phyloP scores from a whole-genome alignment of 306 rosid species.

The Dalbergia cultrata region DNA sequence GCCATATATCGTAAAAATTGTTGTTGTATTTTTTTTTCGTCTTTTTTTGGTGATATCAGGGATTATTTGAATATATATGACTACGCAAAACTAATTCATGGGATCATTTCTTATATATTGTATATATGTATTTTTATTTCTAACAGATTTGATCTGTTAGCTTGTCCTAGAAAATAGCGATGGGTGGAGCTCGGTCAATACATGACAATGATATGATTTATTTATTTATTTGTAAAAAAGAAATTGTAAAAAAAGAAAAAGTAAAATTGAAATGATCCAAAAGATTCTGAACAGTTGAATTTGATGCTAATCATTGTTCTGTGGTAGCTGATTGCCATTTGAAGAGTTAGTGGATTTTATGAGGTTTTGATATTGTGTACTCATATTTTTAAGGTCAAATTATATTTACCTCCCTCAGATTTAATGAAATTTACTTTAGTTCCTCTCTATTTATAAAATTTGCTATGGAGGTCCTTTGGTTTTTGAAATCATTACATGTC shows the following conservation, averaged over 20 bases:
- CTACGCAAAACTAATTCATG: not conserved
- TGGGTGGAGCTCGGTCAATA: not conserved
- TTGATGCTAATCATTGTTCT: not conserved
- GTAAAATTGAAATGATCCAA: not conserved
- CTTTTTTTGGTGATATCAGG: not conserved
- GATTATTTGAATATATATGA: not conserved
- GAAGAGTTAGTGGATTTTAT: not conserved
- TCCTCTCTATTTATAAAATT: too few relatives aligned
- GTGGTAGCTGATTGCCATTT: not conserved
- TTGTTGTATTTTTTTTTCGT: not conserved
- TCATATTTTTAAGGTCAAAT: not conserved
- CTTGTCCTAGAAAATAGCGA: not conserved
- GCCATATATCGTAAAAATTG: not conserved
- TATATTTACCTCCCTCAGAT: too few relatives aligned
- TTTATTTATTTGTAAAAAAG: not conserved
- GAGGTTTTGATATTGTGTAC: not conserved
- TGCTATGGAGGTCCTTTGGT: too few relatives aligned
- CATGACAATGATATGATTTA: not conserved
- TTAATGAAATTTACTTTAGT: too few relatives aligned
- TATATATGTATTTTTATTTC: not conserved
- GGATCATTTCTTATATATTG: not conserved
- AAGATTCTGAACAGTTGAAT: conserved; percentile 4
- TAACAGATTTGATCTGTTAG: conserved; percentile 18
- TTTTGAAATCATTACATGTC: too few relatives aligned
- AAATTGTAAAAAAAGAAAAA: not conserved